A percentile compares a stretch with the other conserved stretches of the same genome.
Conservation (phyloP, 192 early-diverging fungal genomes). For the Phlyctochytrium arcticum region DNA sequence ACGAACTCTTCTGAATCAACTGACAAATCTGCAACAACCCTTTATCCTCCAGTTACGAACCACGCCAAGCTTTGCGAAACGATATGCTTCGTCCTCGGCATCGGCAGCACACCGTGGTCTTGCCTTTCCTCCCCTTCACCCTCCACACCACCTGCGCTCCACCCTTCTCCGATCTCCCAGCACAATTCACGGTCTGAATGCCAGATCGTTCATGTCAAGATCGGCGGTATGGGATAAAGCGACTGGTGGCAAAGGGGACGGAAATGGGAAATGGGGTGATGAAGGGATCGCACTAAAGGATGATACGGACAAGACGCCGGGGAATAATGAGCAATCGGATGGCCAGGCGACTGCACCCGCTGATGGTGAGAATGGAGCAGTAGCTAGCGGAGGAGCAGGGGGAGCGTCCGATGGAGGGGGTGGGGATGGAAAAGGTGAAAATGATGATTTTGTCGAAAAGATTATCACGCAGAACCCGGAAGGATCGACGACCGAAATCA, state of each 20-base stretch:
- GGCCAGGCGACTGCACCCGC: neutral
- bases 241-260: neutral
- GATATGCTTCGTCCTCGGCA: neutral
- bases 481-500: conserved; percentile 9
- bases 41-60: neutral
- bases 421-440: neutral
- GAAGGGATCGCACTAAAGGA: neutral
- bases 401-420: neutral
- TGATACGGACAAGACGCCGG: neutral
- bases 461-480: conserved; percentile 4
- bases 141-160: neutral
- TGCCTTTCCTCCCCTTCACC: neutral
- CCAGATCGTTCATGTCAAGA: conserved; percentile 1
- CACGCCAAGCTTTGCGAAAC: neutral
- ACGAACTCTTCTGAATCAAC: neutral
- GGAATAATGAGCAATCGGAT: neutral
- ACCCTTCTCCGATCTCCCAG: conserved; percentile 4
- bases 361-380: neutral
- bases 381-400: neutral
- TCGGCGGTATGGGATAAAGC: neutral
- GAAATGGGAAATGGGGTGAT: neutral
- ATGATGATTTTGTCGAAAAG: conserved; percentile 11
- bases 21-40: neutral
- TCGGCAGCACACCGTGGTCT: neutral
- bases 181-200: conserved; percentile 4